A percentile compares a stretch with the other conserved stretches of the same genome.
phyloP scores from a whole-genome alignment of 2,329 filamentous ascomycete genomes.

The Exophiala oligosperma region DNA sequence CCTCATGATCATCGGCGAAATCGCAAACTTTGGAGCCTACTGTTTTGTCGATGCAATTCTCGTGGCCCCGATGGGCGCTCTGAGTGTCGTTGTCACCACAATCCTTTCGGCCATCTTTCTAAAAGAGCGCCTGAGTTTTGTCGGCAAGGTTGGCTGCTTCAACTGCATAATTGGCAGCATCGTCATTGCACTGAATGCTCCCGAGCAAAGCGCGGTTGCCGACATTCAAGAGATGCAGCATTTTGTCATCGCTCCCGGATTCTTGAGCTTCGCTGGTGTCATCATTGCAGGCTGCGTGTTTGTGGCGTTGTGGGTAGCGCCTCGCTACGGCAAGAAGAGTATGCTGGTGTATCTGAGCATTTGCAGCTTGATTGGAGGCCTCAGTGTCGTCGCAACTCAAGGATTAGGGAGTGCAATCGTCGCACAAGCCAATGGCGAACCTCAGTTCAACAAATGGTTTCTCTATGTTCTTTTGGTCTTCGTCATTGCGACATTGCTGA shows the following conservation, averaged over 20 bases:
- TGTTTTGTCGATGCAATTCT: conserved; percentile 95
- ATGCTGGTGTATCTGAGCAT: conserved; percentile 98
- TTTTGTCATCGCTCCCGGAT: conserved; percentile 83
- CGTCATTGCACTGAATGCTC: conserved; percentile 92
- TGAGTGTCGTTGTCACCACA: conserved; percentile 90
- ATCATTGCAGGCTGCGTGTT: conserved; percentile 72
- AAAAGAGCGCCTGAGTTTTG: conserved; percentile 91
- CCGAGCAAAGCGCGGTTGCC: conserved; percentile 76
- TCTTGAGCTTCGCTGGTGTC: conserved; percentile 80
- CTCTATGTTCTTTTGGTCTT: conserved; percentile 89
- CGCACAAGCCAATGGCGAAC: conserved; percentile 75
- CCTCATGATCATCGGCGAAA: conserved; percentile 93
- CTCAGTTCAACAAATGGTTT: conserved; percentile 98
- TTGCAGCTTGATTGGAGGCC: conserved; percentile 88
- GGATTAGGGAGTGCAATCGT: conserved; percentile 89
- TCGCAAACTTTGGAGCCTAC: conserved; percentile 97
- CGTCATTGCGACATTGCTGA: conserved; percentile 82
- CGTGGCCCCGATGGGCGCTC: conserved; percentile 85
- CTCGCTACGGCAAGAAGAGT: conserved; percentile 89
- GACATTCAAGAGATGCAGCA: conserved; percentile 90
- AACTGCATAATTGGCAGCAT: conserved; percentile 91
- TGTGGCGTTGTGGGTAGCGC: conserved; percentile 77
- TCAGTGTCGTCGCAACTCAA: conserved; percentile 94
- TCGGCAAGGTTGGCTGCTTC: conserved; percentile 95
- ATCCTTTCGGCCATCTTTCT: conserved; percentile 91